Evolutionary conservation across 225 moss, liverwort and hornwort genomes (phyloP).

Genomic region (Rhytidiadelphus loreus): DNA sequence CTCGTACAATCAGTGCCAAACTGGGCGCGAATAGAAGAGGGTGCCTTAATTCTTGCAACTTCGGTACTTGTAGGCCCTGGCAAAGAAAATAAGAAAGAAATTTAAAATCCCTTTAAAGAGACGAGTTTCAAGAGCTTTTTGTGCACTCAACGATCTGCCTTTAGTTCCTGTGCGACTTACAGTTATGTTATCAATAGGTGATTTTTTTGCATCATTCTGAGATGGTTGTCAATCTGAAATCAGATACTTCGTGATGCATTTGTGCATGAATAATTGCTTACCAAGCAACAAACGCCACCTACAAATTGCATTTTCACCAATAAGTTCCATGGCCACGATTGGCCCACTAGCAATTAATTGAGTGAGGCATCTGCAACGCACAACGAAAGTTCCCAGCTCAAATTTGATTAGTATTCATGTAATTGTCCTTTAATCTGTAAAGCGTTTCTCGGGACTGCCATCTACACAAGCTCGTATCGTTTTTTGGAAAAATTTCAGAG

Average conservation of each 20-base stretch:
- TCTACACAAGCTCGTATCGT: neutral
- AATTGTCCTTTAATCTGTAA: neutral
- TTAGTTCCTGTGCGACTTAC: neutral
- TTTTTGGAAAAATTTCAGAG: neutral
- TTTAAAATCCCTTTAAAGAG: neutral
- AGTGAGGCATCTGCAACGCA: conserved; percentile 56
- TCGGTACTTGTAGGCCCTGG: conserved; percentile 74
- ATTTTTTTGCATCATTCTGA: neutral
- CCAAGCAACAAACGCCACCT: conserved; percentile 76
- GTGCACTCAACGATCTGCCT: neutral
- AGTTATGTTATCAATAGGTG: neutral
- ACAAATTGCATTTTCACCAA: conserved; percentile 71
- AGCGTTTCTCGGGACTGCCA: neutral
- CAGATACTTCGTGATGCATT: neutral
- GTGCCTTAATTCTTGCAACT: conserved; percentile 74
- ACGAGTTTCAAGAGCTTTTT: neutral
- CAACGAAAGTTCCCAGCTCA: neutral
- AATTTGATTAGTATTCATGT: neutral
- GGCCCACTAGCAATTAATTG: conserved; percentile 74
- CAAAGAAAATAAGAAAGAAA: neutral
- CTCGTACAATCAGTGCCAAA: conserved; percentile 76
- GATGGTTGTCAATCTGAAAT: neutral
- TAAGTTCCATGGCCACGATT: conserved; percentile 79
- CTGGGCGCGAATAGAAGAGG: conserved; percentile 73
- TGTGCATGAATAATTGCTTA: conserved; percentile 2